Evolutionary conservation across 2,329 filamentous ascomycete genomes (phyloP).

Genomic region (Tothia fuscella): DNA sequence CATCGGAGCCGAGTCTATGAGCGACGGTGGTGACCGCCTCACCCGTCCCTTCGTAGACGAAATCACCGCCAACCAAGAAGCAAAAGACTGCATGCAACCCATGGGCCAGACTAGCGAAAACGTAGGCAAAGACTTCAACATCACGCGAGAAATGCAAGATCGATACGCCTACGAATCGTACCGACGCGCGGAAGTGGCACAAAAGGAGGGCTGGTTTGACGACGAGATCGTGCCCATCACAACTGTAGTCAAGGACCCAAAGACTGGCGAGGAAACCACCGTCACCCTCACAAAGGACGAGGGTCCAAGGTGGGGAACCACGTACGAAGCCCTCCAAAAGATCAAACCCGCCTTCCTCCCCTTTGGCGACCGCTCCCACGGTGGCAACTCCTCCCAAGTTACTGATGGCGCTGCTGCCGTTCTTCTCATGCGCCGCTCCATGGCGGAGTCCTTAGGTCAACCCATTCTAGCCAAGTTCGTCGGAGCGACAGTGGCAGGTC

Average conservation of each 20-base stretch:
- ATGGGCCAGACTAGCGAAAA: conserved; percentile 99
- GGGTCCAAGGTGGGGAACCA: conserved; percentile 83
- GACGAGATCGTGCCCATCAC: conserved; percentile 89
- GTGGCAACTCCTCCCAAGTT: conserved; percentile 88
- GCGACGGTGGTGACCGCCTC: conserved; percentile 55
- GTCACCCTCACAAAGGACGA: conserved; percentile 78
- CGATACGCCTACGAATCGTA: conserved; percentile 78
- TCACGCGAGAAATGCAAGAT: conserved; percentile 72
- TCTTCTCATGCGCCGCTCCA: conserved; percentile 87
- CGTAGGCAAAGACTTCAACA: conserved; percentile 79
- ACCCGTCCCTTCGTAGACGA: conserved; percentile 65
- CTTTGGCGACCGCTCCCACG: conserved; percentile 76
- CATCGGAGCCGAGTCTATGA: conserved; percentile 84
- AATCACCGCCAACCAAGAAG: conserved; percentile 63
- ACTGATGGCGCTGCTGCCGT: conserved; percentile 89
- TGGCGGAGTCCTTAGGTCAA: conserved; percentile 73
- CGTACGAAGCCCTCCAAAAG: conserved; percentile 68
- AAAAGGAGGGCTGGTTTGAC: conserved; percentile 82
- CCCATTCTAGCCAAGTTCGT: conserved; percentile 93
- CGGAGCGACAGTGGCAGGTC: conserved; percentile 77
- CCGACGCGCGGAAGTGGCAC: conserved; percentile 73
- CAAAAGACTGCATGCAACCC: conserved; percentile 76
- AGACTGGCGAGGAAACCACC: conserved; percentile 64
- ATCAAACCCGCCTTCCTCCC: conserved; percentile 83
- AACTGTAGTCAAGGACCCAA: conserved; percentile 70